phyloP scores from a whole-genome alignment of 768 basidiomycete genomes.

The Chalciporus pseudorubinellus region DNA sequence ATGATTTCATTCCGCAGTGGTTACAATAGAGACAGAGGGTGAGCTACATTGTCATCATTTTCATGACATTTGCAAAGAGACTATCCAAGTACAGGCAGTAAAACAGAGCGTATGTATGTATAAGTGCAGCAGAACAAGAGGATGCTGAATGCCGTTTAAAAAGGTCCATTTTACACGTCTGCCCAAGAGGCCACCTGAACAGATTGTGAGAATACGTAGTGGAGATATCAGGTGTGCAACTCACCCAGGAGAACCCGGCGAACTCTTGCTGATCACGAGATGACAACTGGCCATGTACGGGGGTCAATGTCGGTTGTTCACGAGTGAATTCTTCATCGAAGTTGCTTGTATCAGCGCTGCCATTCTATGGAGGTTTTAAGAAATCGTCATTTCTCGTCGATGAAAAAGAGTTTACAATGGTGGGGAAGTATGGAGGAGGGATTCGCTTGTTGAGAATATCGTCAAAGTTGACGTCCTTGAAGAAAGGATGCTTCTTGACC shows the following conservation, averaged over 20 bases:
- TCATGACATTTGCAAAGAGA: conserved; percentile 24
- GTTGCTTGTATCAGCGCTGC: conserved; percentile 85
- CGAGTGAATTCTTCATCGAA: conserved; percentile 97
- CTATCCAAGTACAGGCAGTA: conserved; percentile 40
- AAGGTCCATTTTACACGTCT: conserved; percentile 44
- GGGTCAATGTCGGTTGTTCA: conserved; percentile 96
- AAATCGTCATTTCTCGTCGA: not conserved
- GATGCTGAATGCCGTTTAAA: conserved; percentile 26
- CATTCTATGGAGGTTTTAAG: conserved; percentile 48
- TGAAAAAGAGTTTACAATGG: conserved; percentile 62
- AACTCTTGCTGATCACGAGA: conserved; percentile 92
- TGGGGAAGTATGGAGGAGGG: conserved; percentile 96
- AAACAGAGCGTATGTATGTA: conserved; percentile 28
- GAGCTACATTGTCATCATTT: conserved; percentile 21
- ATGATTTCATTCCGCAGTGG: conserved; percentile 6
- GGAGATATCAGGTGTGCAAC: not conserved
- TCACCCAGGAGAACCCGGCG: conserved; percentile 94
- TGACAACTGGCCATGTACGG: conserved; percentile 92
- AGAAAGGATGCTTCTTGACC: conserved; percentile 97
- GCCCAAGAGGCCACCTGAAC: conserved; percentile 52
- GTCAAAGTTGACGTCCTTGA: conserved; percentile 96
- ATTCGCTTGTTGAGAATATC: conserved; percentile 97
- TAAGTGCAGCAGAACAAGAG: conserved; percentile 35
- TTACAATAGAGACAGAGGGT: conserved; percentile 11
- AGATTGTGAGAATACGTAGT: not conserved